Percentiles rank a stretch among this genome's conserved stretches.
phyloP scores from a whole-genome alignment of 306 rosid genomes.

The Cucurbita moschata region DNA sequence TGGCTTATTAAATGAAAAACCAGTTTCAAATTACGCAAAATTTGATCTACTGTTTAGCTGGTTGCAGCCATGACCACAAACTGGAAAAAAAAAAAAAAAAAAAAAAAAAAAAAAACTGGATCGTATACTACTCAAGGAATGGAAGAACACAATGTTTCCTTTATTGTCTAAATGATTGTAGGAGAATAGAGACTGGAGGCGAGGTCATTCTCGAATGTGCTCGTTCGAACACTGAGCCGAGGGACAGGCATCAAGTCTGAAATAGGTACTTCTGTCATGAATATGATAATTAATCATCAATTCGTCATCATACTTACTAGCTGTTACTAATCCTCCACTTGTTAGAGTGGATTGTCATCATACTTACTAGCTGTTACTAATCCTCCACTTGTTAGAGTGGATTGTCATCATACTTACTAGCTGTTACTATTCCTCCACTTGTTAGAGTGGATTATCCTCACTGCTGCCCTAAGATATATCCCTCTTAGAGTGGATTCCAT shows the following conservation, averaged over 20 bases:
- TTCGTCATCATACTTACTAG: neutral
- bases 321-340: neutral
- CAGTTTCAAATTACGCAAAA: neutral
- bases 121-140: neutral
- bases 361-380: neutral
- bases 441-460: neutral
- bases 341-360: too few relatives aligned
- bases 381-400: neutral
- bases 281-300: neutral
- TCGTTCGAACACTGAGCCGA: neutral
- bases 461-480: neutral
- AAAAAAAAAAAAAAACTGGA: neutral
- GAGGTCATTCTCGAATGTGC: neutral
- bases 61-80: constrained; percentile 3
- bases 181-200: neutral
- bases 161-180: neutral
- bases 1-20: neutral
- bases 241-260: neutral
- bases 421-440: neutral
- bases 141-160: neutral
- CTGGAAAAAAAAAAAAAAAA: too few relatives aligned
- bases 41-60: neutral
- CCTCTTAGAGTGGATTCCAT: neutral
- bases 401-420: neutral
- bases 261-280: neutral